Base-by-base conservation (phyloP, 1,139 yeast genomes). In the Suhomyces taliae region DNA sequence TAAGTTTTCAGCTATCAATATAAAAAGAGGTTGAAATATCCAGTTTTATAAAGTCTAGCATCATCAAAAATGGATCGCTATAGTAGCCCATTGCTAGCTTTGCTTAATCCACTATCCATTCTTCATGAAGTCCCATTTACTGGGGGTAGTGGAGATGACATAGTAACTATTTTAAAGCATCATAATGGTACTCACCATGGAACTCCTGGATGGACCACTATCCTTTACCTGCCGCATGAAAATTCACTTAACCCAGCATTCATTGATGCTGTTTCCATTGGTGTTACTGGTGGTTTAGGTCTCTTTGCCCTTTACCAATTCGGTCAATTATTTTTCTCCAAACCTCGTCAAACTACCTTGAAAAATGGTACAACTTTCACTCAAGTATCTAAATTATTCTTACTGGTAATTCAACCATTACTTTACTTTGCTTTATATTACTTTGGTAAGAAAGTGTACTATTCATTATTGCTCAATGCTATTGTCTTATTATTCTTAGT, bases 161-260 rank as follows among this genome's bases (percentile, higher is more conserved):
- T 9, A 7, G 34, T 15, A 24, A 38, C 11, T 12, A 15, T 7
- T 34, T 38, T 14, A 26, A 19, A n/a, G 15, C 29, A 9, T 8
- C 10, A 9, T 7, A n/a, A 12, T n/a, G 29, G 33, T 34, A 12
- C 19, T 8, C 36, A 32, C 2, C 15, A 11, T 12, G 35, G 15
- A 15, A 36, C 34, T 19, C 46, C 50, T 6, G 43, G 36, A 8
- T 56, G 60, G 60, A 43, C 52, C 1, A 48, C 47, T 8, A 57
- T 57, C 7, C 45, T 59, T 31, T 53, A 48, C 39, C 45, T 53
- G 9, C 57, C 57, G 2, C 40, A 44, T 10, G 53, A 44, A 8
- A 59, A 58, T 41, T 45, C 61, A 4, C 43, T 59, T 36, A 57
- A 57, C 35, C 59, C 60, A 0, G 43, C 40, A 7, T 59, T 58